Evolutionary conservation across 169 alveolate genomes (phyloP), one percentile per base, ranked within the genome.

Genomic region (Plasmodium inui): DNA sequence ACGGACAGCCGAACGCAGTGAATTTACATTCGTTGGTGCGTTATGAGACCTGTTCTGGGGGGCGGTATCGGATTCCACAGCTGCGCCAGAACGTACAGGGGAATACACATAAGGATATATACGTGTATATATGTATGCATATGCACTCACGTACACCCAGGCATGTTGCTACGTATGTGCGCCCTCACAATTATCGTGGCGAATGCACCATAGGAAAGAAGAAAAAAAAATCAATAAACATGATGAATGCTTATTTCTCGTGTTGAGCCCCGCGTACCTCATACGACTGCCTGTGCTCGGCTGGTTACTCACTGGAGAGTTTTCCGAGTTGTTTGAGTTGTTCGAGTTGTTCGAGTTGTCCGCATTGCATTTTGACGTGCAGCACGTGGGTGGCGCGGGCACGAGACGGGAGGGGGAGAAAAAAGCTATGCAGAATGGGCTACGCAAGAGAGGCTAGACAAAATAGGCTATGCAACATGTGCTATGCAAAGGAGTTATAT

Each of bases 191-290:
- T 26, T 6, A 1, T 17, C 71, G 22, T 55, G 71, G 28, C 2
- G 14, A 55, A 55, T 55, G 22, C 14, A 55, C 71, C 71, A 55
- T 55, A 2, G 44, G 44, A 19, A 61, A 19, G 7, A 61, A 61
- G 7, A 61, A 61, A 26, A 67, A 67, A 26, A 67, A 67, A 67
- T 67, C 76, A 67, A 67, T 28, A 67, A 67, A 67, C 76, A 22
- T 26, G 76, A 67, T 67, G 76, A 67, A 67, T 67, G 76, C 76
- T 67, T 67, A 67, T 67, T 67, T 67, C 14, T 67, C n/a, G 76
- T 67, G 30, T 22, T 67, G 12, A 67, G 76, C 37, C 37, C 17
- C n/a, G 37, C 76, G 76, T 67, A n/a, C n/a, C 76, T 67, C 37
- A 67, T 67, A 67, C 37, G 30, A 67, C 37, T 67, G 76, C 76